Conservation (phyloP, 768 basidiomycete genomes). For the Mycena latifolia region DNA sequence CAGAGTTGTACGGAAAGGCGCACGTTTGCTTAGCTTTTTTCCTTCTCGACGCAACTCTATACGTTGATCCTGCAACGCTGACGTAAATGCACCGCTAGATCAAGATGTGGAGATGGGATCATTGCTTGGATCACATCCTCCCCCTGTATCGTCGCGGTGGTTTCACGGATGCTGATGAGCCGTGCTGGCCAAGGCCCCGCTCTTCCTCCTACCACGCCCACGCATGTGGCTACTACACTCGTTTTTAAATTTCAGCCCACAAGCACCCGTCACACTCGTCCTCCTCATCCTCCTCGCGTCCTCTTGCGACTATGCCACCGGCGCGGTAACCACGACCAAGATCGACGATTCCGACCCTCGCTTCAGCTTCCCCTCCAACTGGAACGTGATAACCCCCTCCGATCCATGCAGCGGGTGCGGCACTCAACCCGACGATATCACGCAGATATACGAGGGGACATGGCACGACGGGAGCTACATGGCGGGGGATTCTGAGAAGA, state of each 20-base stretch:
- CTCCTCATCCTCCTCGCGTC: constrained; percentile 10
- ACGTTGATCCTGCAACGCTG: too few species aligned
- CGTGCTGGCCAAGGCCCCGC: too few species aligned
- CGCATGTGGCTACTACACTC: constrained; percentile 25
- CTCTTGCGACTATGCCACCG: background rate
- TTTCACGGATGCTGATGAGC: too few species aligned
- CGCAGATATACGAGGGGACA: constrained; percentile 1
- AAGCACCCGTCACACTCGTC: constrained; percentile 4
- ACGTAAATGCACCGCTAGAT: too few species aligned
- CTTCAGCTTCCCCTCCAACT: constrained; percentile 12
- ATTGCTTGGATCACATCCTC: too few species aligned
- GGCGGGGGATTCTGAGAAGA: background rate
- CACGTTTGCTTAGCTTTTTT: too few species aligned
- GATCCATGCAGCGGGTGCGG: constrained; percentile 12
- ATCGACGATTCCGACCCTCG: constrained; percentile 12
- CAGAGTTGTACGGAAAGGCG: too few species aligned
- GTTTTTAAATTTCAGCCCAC: constrained; percentile 3
- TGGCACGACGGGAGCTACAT: constrained; percentile 27
- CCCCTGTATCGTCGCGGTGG: too few species aligned
- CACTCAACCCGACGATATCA: constrained; percentile 12
- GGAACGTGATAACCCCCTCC: constrained; percentile 14
- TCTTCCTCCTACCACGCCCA: background rate
- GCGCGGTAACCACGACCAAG: constrained; percentile 19
- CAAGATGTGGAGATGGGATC: too few species aligned
- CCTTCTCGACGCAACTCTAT: too few species aligned